Percentiles rank a stretch among this genome's conserved stretches.
Evolutionary conservation across 768 basidiomycete species (phyloP).

Genomic region (Trametes cingulata): DNA sequence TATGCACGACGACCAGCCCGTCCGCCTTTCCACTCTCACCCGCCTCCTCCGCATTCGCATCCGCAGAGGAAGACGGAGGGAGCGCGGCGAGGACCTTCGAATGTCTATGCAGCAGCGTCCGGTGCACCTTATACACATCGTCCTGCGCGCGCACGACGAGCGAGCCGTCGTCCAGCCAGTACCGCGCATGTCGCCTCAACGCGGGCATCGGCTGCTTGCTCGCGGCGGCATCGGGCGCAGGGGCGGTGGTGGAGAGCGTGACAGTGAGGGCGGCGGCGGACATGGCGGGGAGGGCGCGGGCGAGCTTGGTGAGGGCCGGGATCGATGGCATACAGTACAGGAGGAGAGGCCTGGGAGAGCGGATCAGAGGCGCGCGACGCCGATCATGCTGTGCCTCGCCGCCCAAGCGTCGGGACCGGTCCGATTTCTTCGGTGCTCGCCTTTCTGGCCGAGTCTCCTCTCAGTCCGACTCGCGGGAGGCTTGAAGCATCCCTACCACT

Average conservation of each 20-base stretch:
- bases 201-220: not conserved
- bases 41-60: not conserved
- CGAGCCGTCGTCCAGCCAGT: conserved; percentile 71
- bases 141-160: conserved; percentile 49
- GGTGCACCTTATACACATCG: conserved; percentile 58
- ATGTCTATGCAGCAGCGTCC: conserved; percentile 51
- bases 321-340: conserved; percentile 10
- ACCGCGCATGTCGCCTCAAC: conserved; percentile 43
- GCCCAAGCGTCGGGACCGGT: not conserved
- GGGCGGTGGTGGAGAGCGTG: conserved; percentile 7
- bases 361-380: not conserved
- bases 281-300: not conserved
- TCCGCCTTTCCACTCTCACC: not conserved
- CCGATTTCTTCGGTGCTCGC: not conserved
- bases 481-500: too few species aligned
- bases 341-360: not conserved
- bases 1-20: conserved; percentile 23
- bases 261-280: conserved; percentile 6
- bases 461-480: too few species aligned
- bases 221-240: not conserved
- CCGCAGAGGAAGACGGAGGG: not conserved
- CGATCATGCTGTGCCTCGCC: not conserved
- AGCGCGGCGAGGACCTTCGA: conserved; percentile 37
- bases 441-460: too few species aligned
- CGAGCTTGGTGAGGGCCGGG: not conserved